phyloP scores from a whole-genome alignment of 345 rosid species.

The Linum tenue region DNA sequence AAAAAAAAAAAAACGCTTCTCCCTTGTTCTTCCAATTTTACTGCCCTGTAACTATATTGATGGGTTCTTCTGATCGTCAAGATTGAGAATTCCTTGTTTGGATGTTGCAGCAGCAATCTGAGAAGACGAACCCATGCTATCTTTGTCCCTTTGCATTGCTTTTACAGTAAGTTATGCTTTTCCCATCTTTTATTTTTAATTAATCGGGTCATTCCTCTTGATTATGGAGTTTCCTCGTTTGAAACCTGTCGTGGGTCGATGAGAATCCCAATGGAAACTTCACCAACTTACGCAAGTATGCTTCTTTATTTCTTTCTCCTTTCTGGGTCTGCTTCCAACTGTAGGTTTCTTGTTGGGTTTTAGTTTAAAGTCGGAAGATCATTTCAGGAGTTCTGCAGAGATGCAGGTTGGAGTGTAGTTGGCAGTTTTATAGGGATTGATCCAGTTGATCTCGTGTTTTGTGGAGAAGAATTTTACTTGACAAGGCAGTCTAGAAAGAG shows the following conservation, averaged over 20 bases:
- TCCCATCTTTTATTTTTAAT: conserved; percentile 8
- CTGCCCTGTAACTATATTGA: too few species aligned
- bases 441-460: too few species aligned
- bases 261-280: conserved; percentile 9
- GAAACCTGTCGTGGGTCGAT: conserved; percentile 1
- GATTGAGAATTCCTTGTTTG: background rate
- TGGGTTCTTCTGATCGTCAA: too few species aligned
- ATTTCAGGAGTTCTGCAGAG: too few species aligned
- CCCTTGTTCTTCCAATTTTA: too few species aligned
- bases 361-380: too few species aligned
- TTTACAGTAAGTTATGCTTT: conserved; percentile 22
- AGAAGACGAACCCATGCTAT: background rate
- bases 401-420: background rate
- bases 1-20: too few species aligned
- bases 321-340: background rate
- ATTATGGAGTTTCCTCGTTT: background rate
- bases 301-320: background rate
- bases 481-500: too few species aligned
- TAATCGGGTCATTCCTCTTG: background rate
- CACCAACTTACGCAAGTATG: background rate
- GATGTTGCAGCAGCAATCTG: background rate
- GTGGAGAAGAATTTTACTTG: too few species aligned
- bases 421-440: background rate
- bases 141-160: conserved; percentile 18
- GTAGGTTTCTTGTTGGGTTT: too few species aligned